Evolutionary conservation across 2,329 filamentous ascomycete species (phyloP).

Genomic region (Trichoderma oligosporum): DNA sequence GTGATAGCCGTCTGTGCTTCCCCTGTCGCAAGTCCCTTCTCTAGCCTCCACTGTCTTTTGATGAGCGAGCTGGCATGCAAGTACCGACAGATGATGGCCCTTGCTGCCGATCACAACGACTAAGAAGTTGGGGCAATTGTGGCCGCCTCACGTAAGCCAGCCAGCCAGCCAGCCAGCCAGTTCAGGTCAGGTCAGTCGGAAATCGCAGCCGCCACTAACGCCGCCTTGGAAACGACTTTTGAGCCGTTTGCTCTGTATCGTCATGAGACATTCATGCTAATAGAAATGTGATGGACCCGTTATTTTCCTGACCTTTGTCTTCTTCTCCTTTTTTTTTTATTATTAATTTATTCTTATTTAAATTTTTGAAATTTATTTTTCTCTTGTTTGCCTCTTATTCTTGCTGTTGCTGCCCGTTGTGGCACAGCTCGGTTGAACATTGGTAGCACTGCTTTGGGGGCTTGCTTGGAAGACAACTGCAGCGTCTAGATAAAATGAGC

Average conservation of each 20-base stretch:
- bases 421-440: background rate
- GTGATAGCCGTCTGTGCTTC: background rate
- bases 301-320: too few relatives aligned
- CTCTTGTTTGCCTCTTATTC: too few relatives aligned
- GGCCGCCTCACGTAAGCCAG: constrained; percentile 2
- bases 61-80: background rate
- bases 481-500: background rate
- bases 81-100: background rate
- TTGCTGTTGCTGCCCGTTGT: background rate
- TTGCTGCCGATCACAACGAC: background rate
- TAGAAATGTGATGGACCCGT: background rate
- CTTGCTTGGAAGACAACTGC: background rate
- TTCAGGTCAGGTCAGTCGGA: too few relatives aligned
- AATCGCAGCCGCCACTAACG: background rate
- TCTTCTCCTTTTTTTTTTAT: too few relatives aligned
- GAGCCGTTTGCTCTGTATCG: background rate
- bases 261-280: background rate
- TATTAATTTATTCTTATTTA: too few relatives aligned
- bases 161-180: too few relatives aligned
- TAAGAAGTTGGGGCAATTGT: background rate
- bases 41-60: too few relatives aligned
- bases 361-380: too few relatives aligned
- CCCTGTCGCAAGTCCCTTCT: too few relatives aligned
- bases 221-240: too few relatives aligned
- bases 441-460: background rate